Base-by-base conservation (phyloP, 345 rosid genomes). In the Populus ilicifolia region DNA sequence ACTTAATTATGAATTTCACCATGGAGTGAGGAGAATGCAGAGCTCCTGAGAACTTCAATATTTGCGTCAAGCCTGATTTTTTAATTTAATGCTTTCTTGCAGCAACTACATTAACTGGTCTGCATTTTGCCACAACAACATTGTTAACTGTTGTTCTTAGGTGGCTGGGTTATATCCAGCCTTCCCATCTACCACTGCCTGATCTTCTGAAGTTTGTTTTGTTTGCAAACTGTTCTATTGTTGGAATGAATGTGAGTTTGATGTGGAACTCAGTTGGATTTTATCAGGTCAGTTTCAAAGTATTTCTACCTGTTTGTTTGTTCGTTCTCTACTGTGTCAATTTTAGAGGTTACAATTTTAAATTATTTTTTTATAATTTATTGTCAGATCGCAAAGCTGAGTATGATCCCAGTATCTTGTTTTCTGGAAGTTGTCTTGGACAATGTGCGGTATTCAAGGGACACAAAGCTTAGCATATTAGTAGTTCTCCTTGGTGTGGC, bases 231-330 rank as follows among this genome's bases (percentile, higher is more conserved):
- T 96, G 92, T 85, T 96, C 99, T 14, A 92, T 96, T 48, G 98
- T 96, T 86, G 98, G 99, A 77, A 96, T 96, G 99, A 96, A 96
- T 67, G 95, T 96, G 70, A 96, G 99, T 82, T 86, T 96, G 67
- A 94, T 96, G 99, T 96, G 97, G 99, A 96, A 94, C 56, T 94
- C 99, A n/a, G 99, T 96, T n/a, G 99, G 99, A 39, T 96, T 96
- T 80, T 96, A 96, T 86, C 98, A 96, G 99, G 99, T 90, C 72
- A 78, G 84, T 72, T 63, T 70, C 43, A 0, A 44, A 72, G 46
- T 41, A 50, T 68, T 56, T 27, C 54, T 36, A 27, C 39, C 25
- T 11, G 8, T 43, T 21, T 75, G 23, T 54, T 81, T 46, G 52
- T 14, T 66, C 38, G 52, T 14, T 66, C 38, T 25, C 67, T 71